Conservation (phyloP, 768 basidiomycete genomes). For the Boletus patriciae region DNA sequence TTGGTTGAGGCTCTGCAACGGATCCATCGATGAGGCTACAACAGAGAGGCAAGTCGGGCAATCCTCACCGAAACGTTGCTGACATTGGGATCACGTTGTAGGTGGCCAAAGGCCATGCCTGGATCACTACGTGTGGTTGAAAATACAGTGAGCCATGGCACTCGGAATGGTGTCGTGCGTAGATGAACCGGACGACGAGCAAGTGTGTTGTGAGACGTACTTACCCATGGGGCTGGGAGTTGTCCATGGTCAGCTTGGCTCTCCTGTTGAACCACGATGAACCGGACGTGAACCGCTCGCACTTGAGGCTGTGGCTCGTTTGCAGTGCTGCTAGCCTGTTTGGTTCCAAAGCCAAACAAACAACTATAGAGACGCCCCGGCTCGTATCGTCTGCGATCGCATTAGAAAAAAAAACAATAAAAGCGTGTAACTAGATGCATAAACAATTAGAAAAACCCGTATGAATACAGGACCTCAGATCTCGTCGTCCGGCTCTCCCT, state of each 20-base stretch:
- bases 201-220: constrained; percentile 18
- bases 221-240: constrained; percentile 36
- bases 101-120: constrained; percentile 61
- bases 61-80: constrained; percentile 58
- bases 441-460: constrained; percentile 25
- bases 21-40: constrained; percentile 25
- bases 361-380: constrained; percentile 19
- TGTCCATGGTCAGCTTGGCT: constrained; percentile 32
- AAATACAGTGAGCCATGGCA: constrained; percentile 16
- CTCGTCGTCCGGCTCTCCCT: constrained; percentile 48
- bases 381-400: constrained; percentile 16
- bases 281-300: constrained; percentile 38
- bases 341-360: constrained; percentile 23
- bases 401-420: background rate
- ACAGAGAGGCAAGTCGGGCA: constrained; percentile 14
- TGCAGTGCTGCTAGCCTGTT: constrained; percentile 20
- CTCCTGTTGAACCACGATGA: constrained; percentile 35
- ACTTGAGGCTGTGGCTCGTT: constrained; percentile 33
- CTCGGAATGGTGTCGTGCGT: background rate
- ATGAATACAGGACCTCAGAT: constrained; percentile 35
- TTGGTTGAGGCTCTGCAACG: constrained; percentile 54
- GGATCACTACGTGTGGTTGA: constrained; percentile 46
- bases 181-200: background rate
- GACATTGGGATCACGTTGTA: constrained; percentile 57
- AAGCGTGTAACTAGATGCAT: constrained; percentile 15